A percentile compares a stretch with the other conserved stretches of the same genome.
phyloP scores from a whole-genome alignment of 2,329 filamentous ascomycete genomes.

The Pyricularia grisea region DNA sequence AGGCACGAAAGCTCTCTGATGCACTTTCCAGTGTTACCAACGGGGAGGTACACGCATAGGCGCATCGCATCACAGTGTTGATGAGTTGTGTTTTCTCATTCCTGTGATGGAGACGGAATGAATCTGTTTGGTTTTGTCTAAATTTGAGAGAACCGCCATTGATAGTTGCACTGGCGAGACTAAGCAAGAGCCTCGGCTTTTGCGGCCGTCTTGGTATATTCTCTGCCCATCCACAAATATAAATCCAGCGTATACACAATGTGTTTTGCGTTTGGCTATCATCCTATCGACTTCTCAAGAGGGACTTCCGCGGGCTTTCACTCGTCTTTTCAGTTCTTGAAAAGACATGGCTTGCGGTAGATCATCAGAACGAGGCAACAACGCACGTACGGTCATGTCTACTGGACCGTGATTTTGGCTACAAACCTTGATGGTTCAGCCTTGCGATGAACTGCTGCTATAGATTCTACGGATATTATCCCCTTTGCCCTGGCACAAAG shows the following conservation, averaged over 20 bases:
- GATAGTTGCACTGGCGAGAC: not conserved
- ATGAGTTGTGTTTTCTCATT: not conserved
- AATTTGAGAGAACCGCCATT: not conserved
- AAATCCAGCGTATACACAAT: not conserved
- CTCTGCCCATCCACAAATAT: not conserved
- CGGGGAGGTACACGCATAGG: slow-evolving; percentile 8
- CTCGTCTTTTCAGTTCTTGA: not conserved
- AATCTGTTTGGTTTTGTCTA: not conserved
- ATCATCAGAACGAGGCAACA: not conserved
- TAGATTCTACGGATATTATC: not conserved
- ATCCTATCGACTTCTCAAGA: not conserved
- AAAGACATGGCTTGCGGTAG: not conserved
- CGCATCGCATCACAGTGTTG: not conserved
- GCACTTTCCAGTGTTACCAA: slow-evolving; percentile 4
- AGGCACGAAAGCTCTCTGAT: slow-evolving; percentile 14
- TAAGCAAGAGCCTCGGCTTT: not conserved
- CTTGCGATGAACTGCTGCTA: not conserved
- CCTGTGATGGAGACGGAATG: not conserved
- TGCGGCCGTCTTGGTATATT: not conserved
- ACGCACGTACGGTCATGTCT: not conserved
- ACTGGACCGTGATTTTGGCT: not conserved
- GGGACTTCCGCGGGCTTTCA: not conserved
- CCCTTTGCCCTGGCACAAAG: not conserved
- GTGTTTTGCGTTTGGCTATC: not conserved
- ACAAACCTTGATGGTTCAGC: not conserved